A percentile compares a stretch with the other conserved stretches of the same genome.
These are phyloP conservation scores for Candida jianshihensis DNA, from an alignment of 805 yeast genomes.

Conservation along the genomic window DNA sequence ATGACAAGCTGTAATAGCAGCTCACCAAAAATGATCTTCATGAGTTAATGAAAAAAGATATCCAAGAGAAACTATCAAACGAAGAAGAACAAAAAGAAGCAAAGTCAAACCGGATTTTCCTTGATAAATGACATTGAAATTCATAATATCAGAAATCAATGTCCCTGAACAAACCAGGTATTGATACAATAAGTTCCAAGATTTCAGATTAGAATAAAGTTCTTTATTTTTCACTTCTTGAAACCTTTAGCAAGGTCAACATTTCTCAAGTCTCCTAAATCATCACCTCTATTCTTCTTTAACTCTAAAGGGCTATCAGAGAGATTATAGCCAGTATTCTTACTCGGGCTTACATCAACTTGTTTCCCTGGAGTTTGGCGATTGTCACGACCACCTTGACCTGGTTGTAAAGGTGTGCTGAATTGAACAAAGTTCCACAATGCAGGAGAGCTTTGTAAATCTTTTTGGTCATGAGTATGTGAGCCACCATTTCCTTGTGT, in stretches of 20 bases:
- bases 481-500: constrained; percentile 2
- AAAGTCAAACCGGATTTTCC: too few relatives aligned
- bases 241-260: constrained; percentile 44
- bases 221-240: constrained; percentile 22
- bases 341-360: constrained; percentile 12
- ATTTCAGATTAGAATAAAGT: too few relatives aligned
- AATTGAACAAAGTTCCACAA: constrained; percentile 90
- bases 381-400: constrained; percentile 7
- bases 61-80: too few relatives aligned
- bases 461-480: constrained; percentile 10
- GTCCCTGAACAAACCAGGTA: too few relatives aligned
- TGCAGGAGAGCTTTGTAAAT: constrained; percentile 62
- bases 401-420: constrained; percentile 32
- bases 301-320: constrained; percentile 20
- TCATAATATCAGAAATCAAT: too few relatives aligned
- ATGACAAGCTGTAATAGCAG: too few relatives aligned
- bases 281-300: constrained; percentile 9
- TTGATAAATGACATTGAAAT: too few relatives aligned
- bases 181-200: too few relatives aligned
- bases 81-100: too few relatives aligned
- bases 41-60: too few relatives aligned
- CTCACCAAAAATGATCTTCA: too few relatives aligned
- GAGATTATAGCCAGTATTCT: constrained; percentile 6
- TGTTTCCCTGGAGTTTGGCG: constrained; percentile 7
- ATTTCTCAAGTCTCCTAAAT: constrained; percentile 36